A percentile compares a stretch with the other conserved stretches of the same genome.
Conservation (phyloP, 139 green algal genomes). For the Chlorella sp. region DNA sequence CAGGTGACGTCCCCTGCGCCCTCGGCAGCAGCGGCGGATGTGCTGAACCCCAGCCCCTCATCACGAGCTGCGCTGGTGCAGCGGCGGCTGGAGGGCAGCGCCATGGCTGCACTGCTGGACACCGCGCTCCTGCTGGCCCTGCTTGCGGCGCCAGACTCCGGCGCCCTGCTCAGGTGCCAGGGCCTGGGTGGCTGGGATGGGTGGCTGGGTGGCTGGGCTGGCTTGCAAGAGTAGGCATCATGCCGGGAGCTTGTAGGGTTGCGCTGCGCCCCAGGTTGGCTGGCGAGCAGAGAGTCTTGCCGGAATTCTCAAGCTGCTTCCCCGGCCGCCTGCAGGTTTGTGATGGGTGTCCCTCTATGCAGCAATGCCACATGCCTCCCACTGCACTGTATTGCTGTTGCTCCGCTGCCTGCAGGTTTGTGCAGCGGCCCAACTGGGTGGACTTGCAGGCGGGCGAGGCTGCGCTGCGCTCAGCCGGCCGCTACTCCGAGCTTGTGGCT, state of each 20-base stretch:
- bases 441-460: constrained; percentile 67
- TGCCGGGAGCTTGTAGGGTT: too few relatives aligned
- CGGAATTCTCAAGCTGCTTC: too few relatives aligned
- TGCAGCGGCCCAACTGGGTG: constrained; percentile 70
- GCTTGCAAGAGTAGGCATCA: not conserved
- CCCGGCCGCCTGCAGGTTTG: too few relatives aligned
- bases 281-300: too few relatives aligned
- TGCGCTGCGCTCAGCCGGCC: constrained; percentile 49
- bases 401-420: constrained; percentile 45
- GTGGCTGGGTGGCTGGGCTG: not conserved
- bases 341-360: too few relatives aligned
- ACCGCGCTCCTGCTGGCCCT: constrained; percentile 82
- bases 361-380: too few relatives aligned
- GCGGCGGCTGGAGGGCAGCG: constrained; percentile 15
- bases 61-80: constrained; percentile 16
- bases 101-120: constrained; percentile 66
- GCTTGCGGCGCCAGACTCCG: constrained; percentile 73
- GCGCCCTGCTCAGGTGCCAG: constrained; percentile 64
- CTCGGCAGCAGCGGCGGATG: constrained; percentile 6
- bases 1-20: not conserved
- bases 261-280: too few relatives aligned
- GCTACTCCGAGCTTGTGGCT: constrained; percentile 87
- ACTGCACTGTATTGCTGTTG: not conserved
- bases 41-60: not conserved
- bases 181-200: not conserved